Base-by-base conservation (phyloP, 768 basidiomycete genomes). In the Dioszegia hungarica region DNA sequence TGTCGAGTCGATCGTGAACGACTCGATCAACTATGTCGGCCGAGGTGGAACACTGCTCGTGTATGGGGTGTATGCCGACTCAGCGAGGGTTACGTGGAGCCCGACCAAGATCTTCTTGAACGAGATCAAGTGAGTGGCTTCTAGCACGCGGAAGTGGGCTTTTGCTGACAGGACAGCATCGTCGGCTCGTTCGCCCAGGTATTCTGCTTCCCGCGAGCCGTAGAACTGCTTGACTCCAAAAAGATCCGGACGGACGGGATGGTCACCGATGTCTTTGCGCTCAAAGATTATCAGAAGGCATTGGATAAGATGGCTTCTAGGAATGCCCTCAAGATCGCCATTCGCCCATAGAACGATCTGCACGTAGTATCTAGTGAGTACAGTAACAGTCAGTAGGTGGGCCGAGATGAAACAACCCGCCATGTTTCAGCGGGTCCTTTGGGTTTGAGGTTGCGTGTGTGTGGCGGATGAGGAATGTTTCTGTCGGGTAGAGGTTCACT, bases 121-220 rank as follows among this genome's bases (percentile, higher is more conserved):
- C 67, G 87, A 88, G 70, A 87, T 88, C 60, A 46, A 56, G 79
- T 75, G 61, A 83, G 84, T 50, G 3, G 11, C 54, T 53, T 49
- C 27, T n/a, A 19, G 33, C 48, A 59, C 22, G n/a, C 15, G 25
- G 24, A 46, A 33, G 3, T 34, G 33, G n/a, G n/a, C n/a, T n/a
- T 11, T 20, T 37, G 45, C 43, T 48, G 45, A 40, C 24, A 17
- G n/a, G 48, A n/a, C 20, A 46, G 50, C 28, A 90, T 91, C 64
- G 88, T 91, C 57, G 89, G 90, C 12, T 92, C 90, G 0, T 92
- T 91, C 79, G 87, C 90, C 9, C 90, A 92, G 63, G 85, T 85
- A 0, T 85, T 80, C 77, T 91, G 90, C 76, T 92, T 94, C 85
- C 89, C 90, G 40, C 85, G 90, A 5, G 89, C 90, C 1, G 84